Evolutionary conservation across 345 rosid species (phyloP).

Genomic region (Rhizophora apiculata): DNA sequence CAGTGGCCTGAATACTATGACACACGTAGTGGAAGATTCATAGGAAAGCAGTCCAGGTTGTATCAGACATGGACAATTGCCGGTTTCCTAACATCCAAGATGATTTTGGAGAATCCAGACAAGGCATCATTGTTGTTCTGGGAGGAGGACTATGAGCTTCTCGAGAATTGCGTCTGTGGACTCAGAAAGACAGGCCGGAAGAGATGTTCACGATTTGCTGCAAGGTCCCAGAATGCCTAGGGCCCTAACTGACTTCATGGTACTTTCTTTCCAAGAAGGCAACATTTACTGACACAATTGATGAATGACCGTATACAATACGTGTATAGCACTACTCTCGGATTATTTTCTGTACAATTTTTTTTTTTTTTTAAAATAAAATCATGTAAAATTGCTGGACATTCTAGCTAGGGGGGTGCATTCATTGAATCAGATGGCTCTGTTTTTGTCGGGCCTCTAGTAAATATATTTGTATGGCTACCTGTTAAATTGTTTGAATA

Average conservation of each 20-base stretch:
- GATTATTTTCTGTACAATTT: too few relatives aligned
- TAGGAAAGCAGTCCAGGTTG: constrained; percentile 79
- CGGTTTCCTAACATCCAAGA: constrained; percentile 74
- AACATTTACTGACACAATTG: too few relatives aligned
- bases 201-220: constrained; percentile 61
- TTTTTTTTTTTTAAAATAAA: too few relatives aligned
- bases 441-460: constrained; percentile 21
- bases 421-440: constrained; percentile 20
- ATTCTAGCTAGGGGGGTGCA: too few relatives aligned
- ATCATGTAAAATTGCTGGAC: too few relatives aligned
- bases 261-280: too few relatives aligned
- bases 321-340: too few relatives aligned
- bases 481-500: not conserved
- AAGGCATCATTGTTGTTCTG: constrained; percentile 75
- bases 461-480: not conserved
- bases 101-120: constrained; percentile 80
- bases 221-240: constrained; percentile 33
- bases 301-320: too few relatives aligned
- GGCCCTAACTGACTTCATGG: not conserved
- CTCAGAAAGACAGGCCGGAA: constrained; percentile 49
- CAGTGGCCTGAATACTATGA: constrained; percentile 94
- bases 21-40: constrained; percentile 64
- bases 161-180: constrained; percentile 74
- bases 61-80: constrained; percentile 88
- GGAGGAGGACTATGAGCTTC: constrained; percentile 90